Evolutionary conservation across 1,284 basidiomycete species (phyloP), one percentile per base, ranked within the genome.

Genomic region (Vanrija pseudolonga): DNA sequence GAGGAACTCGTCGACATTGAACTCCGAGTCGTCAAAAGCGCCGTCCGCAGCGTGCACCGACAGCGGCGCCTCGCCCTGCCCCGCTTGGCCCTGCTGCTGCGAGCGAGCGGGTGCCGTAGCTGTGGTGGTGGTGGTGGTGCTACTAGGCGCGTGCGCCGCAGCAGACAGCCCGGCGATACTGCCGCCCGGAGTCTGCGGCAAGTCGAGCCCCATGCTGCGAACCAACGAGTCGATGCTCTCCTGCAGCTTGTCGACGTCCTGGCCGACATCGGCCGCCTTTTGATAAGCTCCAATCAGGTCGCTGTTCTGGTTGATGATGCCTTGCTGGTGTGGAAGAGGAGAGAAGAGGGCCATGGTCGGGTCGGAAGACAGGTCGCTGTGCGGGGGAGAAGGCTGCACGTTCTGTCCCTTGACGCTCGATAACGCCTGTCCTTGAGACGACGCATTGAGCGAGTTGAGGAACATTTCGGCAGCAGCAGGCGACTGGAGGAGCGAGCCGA

Each of bases 151-250:
- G 19, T 39, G 18, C 1, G 26, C 7, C n/a, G 23, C 12, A 6
- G 44, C 8, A 5, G 12, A 15, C 14, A 23, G 26, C 19, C 39
- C 24, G 5, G 38, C 42, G 11, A 17, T 38, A 19, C 22, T 40
- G 32, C 38, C 46, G 23, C 14, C 32, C 32, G 32, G 32, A 9
- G 32, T 32, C 32, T 52, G 23, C 2, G 67, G 64, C 36, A 67
- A 22, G 45, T 74, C 85, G 38, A 89, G 76, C 2, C 87, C 87
- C 53, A 88, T 80, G 50, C 81, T 82, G 64, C 85, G 80, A 44
- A 91, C 86, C 38, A 92, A 79, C 12, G 82, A 82, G 56, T 89
- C 83, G 59, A 93, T 86, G 60, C 83, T 85, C 37, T 78, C 80
- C 63, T 88, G 84, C 50, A 92, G 76, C 42, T 83, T 81, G 57